Percentiles rank a stretch among this genome's conserved stretches.
Conservation (phyloP, 2,329 filamentous ascomycete species). For the Scedosporium minutisporum region DNA sequence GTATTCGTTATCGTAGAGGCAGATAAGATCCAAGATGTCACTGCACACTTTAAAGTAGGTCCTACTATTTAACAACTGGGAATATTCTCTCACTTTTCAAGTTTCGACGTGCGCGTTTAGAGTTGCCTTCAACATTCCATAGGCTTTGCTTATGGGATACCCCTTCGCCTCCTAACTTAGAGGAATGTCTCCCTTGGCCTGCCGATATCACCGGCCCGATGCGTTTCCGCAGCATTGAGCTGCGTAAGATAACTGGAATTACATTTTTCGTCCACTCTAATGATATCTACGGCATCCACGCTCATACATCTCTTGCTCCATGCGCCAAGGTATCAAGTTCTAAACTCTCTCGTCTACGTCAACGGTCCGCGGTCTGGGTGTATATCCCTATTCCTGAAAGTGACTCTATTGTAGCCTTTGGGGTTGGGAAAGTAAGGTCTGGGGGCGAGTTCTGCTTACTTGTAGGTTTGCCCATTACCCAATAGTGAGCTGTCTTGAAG, state of each 20-base stretch:
- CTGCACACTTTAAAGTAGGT: constrained; percentile 10
- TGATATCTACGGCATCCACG: constrained; percentile 10
- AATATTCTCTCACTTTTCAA: background rate
- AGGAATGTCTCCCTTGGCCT: constrained; percentile 8
- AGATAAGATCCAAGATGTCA: background rate
- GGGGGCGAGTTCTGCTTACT: background rate
- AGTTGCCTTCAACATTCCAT: constrained; percentile 5
- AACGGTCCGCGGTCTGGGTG: constrained; percentile 9
- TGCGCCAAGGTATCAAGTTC: constrained; percentile 8
- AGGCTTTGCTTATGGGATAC: constrained; percentile 11
- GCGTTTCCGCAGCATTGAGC: constrained; percentile 10
- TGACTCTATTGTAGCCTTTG: constrained; percentile 9
- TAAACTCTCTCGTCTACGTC: constrained; percentile 7
- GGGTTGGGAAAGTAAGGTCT: background rate
- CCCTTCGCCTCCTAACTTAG: constrained; percentile 8
- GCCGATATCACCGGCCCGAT: constrained; percentile 1
- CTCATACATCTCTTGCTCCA: constrained; percentile 8
- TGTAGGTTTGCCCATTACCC: background rate
- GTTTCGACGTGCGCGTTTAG: constrained; percentile 6
- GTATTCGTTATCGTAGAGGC: constrained; percentile 8
- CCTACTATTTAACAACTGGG: background rate
- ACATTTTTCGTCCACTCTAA: constrained; percentile 9
- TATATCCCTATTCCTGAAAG: constrained; percentile 10
- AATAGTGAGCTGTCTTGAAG: background rate
- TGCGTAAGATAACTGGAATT: constrained; percentile 5